Evolutionary conservation across 805 yeast species (phyloP), one percentile per base, ranked within the genome.

Genomic region (Candida qinlingensis): DNA sequence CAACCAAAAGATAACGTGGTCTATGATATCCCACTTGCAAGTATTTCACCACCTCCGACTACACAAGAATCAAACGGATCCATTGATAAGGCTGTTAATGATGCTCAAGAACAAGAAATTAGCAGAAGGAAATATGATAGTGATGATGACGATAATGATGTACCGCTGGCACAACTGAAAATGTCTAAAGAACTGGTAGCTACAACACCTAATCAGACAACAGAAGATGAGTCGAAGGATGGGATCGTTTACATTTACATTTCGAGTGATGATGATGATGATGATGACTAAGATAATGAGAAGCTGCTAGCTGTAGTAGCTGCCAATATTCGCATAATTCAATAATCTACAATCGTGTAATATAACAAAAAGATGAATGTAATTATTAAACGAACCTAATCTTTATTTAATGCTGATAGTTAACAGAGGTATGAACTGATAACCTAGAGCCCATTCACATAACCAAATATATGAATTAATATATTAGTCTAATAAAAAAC

Each of bases 381-480:
- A 34, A 45, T 29, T 39, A 47, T 44, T 49, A 34, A 49, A 47
- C 45, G 51, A 49, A 51, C 49, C 50, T 47, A 43, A 38, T 25
- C 36, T 36, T 26, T 41, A 37, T 43, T 36, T 40, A 40, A 49
- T 29, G 62, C 65, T 62, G 65, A 62, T 62, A 62, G 61, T 34
- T 47, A 50, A 44, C 63, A 62, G 65, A 62, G 65, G 65, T 62
- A 62, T 60, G 48, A 62, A 60, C 64, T 60, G 61, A 42, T 50
- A 50, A 52, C 60, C 65, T 62, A 62, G 65, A 61, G 65, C 62
- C 48, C 38, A 13, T 13, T 39, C 49, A 46, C 44, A 40, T 42
- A 37, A 42, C 29, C 26, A 34, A 46, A 46, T 42, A 42, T 38
- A 46, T 39, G 40, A 33, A n/a, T 37, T 30, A 36, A 37, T 30